phyloP scores from a whole-genome alignment of 1,139 yeast genomes.

The Geotrichum citri-aurantii region DNA sequence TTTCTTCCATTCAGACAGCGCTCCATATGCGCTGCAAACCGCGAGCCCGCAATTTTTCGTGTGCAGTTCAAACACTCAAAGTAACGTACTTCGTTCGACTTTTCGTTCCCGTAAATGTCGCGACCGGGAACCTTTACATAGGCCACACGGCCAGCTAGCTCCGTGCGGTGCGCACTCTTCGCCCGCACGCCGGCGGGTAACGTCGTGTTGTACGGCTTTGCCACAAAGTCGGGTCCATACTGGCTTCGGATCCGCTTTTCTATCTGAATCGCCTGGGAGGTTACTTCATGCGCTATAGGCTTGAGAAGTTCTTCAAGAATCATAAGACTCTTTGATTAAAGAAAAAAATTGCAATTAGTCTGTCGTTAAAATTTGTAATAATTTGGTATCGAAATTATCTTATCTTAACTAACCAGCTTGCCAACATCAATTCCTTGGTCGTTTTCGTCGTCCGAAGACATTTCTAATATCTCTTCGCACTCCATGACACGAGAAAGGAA shows the following conservation, averaged over 20 bases:
- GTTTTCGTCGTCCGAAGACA: slow-evolving; percentile 1
- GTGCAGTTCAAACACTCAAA: slow-evolving; percentile 77
- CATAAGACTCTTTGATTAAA: slow-evolving; percentile 26
- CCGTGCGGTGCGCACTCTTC: slow-evolving; percentile 22
- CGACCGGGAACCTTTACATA: slow-evolving; percentile 36
- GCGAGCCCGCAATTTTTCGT: slow-evolving; percentile 79
- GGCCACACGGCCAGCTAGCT: slow-evolving; percentile 29
- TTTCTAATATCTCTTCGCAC: neutral
- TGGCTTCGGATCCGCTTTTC: slow-evolving; percentile 37
- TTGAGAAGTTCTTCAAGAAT: slow-evolving; percentile 39
- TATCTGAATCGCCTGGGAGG: slow-evolving; percentile 38
- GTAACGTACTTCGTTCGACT: slow-evolving; percentile 45
- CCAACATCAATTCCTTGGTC: neutral
- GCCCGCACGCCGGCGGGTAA: slow-evolving; percentile 19
- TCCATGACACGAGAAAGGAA: neutral
- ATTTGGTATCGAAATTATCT: no score
- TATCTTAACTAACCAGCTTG: slow-evolving; percentile 2
- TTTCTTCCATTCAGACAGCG: slow-evolving; percentile 66
- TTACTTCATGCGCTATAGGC: slow-evolving; percentile 42
- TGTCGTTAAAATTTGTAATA: no score
- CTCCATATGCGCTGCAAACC: slow-evolving; percentile 90
- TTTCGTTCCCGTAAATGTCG: slow-evolving; percentile 49
- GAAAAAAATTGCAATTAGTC: neutral
- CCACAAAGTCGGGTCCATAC: slow-evolving; percentile 30
- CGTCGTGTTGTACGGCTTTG: slow-evolving; percentile 18